Percentiles rank a stretch among this genome's conserved stretches.
phyloP scores from a whole-genome alignment of 2,329 filamentous ascomycete genomes.

The Colletotrichum noveboracense region DNA sequence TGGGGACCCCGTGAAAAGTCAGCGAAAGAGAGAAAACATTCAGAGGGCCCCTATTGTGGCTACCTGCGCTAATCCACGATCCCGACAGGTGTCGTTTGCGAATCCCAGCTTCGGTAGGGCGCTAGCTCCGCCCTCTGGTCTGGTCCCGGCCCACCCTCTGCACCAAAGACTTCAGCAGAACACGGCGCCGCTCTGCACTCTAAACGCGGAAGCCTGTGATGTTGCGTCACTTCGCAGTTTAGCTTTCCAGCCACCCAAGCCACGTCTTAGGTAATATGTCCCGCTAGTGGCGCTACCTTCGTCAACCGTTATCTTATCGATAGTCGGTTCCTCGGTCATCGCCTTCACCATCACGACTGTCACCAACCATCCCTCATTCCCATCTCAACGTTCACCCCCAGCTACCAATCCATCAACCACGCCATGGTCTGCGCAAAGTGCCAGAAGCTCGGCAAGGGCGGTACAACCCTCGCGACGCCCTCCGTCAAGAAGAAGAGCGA shows the following conservation, averaged over 20 bases:
- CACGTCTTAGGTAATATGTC: neutral
- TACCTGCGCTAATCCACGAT: neutral
- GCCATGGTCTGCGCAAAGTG: conserved; percentile 71
- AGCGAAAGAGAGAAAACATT: neutral
- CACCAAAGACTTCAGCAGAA: neutral
- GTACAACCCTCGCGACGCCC: conserved; percentile 63
- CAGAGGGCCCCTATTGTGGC: conserved; percentile 19
- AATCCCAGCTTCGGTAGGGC: neutral
- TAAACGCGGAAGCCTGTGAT: neutral
- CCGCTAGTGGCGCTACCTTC: neutral
- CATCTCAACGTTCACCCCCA: neutral
- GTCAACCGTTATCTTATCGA: neutral
- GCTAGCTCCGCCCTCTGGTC: conserved; percentile 1
- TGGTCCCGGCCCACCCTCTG: neutral
- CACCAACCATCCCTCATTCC: neutral
- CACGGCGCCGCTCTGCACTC: neutral
- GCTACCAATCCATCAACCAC: neutral
- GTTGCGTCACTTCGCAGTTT: conserved; percentile 4
- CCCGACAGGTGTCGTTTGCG: neutral
- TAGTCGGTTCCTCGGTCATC: neutral
- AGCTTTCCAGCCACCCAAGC: neutral
- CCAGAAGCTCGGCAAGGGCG: conserved; percentile 64
- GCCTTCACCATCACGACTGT: neutral
- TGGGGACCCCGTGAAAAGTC: neutral
- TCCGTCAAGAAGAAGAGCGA: conserved; percentile 71